phyloP scores from a whole-genome alignment of 2,329 filamentous ascomycete species.

The Colletotrichum sp. region DNA sequence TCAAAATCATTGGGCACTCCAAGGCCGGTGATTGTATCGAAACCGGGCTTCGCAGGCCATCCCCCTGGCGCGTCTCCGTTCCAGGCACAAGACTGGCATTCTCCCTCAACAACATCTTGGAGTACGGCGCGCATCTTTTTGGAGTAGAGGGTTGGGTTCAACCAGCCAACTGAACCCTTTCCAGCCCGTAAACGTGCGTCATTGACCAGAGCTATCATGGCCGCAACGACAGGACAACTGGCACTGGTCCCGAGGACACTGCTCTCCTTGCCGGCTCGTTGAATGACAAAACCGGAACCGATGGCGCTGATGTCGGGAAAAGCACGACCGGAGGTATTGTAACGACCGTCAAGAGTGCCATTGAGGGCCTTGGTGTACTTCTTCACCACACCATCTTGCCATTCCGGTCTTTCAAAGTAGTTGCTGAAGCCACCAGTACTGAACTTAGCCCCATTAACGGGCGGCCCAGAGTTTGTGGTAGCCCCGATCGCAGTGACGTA shows the following conservation, averaged over 20 bases:
- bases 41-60: conserved; percentile 51
- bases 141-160: conserved; percentile 56
- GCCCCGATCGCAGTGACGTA: conserved; percentile 73
- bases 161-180: conserved; percentile 56
- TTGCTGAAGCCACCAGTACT: conserved; percentile 59
- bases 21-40: conserved; percentile 55
- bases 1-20: conserved; percentile 50
- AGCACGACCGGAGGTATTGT: conserved; percentile 50
- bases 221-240: conserved; percentile 58
- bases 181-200: conserved; percentile 54
- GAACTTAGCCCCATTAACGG: conserved; percentile 47
- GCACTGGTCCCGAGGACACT: conserved; percentile 52
- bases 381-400: conserved; percentile 47
- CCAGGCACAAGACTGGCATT: conserved; percentile 45
- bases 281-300: conserved; percentile 58
- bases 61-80: conserved; percentile 38
- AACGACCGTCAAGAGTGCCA: conserved; percentile 47
- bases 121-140: conserved; percentile 38
- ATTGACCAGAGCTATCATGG: conserved; percentile 60
- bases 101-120: conserved; percentile 46
- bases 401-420: conserved; percentile 50
- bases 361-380: conserved; percentile 46
- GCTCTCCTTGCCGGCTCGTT: conserved; percentile 30
- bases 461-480: conserved; percentile 43
- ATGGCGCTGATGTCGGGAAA: conserved; percentile 60